phyloP scores from a whole-genome alignment of 2,329 filamentous ascomycete species.

The Chaetomiaceae sp. region DNA sequence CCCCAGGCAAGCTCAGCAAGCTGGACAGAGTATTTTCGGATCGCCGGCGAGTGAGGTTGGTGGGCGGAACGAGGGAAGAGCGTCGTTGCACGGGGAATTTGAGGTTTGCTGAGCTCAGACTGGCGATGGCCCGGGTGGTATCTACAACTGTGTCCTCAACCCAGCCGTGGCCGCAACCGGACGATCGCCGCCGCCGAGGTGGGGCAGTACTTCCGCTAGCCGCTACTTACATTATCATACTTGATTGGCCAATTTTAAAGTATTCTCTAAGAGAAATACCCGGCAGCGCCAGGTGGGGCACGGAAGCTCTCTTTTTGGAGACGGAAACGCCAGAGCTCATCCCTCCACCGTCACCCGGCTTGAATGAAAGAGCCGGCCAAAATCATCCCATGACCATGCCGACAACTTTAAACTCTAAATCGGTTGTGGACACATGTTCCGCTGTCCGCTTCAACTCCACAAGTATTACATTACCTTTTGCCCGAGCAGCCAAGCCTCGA shows the following conservation, averaged over 20 bases:
- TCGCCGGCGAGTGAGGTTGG: constrained; percentile 5
- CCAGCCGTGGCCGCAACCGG: constrained; percentile 15
- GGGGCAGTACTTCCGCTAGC: constrained; percentile 13
- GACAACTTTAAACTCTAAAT: neutral
- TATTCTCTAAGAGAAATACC: constrained; percentile 1
- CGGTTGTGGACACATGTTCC: neutral
- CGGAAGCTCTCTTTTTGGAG: neutral
- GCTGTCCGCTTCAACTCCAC: neutral
- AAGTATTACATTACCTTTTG: neutral
- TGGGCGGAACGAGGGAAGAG: neutral
- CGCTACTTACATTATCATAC: neutral
- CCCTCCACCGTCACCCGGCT: neutral
- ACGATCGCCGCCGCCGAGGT: constrained; percentile 13
- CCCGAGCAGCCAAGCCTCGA: too few relatives aligned
- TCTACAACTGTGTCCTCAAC: constrained; percentile 30
- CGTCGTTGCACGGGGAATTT: constrained; percentile 15
- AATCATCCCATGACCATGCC: neutral
- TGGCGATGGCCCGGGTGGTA: constrained; percentile 10
- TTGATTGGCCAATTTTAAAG: neutral
- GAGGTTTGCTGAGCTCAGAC: constrained; percentile 22
- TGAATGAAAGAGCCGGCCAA: neutral
- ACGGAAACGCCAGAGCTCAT: constrained; percentile 1
- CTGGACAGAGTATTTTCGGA: neutral
- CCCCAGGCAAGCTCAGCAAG: constrained; percentile 12
- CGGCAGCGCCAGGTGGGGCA: neutral